A percentile compares a stretch with the other conserved stretches of the same genome.
Evolutionary conservation across 2,329 filamentous ascomycete genomes (phyloP).

Genomic region (Lasiodiplodia theobromae): DNA sequence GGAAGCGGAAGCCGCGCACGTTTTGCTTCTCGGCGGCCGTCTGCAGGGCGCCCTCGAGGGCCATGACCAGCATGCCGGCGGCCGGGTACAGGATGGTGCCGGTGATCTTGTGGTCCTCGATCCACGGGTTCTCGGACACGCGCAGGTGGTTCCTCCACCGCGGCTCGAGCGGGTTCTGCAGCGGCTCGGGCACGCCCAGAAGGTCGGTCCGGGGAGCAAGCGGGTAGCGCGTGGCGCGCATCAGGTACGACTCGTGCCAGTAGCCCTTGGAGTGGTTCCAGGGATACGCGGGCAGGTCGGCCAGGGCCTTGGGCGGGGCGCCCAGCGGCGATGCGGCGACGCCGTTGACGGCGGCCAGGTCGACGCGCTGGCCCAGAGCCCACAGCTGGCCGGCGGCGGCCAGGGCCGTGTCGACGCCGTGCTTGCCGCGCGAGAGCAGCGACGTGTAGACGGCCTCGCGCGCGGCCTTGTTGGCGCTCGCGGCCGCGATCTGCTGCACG

Average conservation of each 20-base stretch:
- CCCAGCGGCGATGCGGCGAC: constrained; percentile 28
- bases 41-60: constrained; percentile 42
- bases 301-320: constrained; percentile 31
- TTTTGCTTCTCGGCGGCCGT: neutral
- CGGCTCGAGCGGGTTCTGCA: neutral
- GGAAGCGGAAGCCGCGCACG: constrained; percentile 20
- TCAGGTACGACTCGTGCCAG: constrained; percentile 35
- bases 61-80: constrained; percentile 44
- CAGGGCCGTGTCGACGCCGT: constrained; percentile 32
- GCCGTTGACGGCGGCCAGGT: constrained; percentile 33
- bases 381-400: constrained; percentile 35
- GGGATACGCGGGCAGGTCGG: constrained; percentile 41
- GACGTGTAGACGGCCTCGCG: constrained; percentile 31
- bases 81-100: constrained; percentile 41
- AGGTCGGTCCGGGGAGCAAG: neutral
- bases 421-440: constrained; percentile 31
- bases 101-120: constrained; percentile 37
- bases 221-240: constrained; percentile 30
- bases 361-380: constrained; percentile 31
- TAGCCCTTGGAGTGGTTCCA: constrained; percentile 43
- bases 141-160: constrained; percentile 37
- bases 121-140: constrained; percentile 37
- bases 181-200: neutral
- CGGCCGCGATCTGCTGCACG: constrained; percentile 27
- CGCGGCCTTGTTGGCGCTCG: neutral